phyloP scores from a whole-genome alignment of 129 eudicot species.

The Tagetes patula region DNA sequence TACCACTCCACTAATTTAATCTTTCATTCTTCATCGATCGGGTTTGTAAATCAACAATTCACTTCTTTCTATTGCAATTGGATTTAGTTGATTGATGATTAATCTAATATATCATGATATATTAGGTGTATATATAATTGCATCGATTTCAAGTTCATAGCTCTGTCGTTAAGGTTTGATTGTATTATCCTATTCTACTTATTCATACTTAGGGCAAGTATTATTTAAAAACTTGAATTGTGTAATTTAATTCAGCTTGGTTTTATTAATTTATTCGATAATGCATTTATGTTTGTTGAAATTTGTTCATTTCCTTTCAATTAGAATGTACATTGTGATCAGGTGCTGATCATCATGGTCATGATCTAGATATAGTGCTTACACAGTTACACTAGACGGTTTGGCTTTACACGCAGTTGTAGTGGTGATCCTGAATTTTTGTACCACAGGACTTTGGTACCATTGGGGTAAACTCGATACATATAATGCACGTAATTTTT shows the following conservation, averaged over 20 bases:
- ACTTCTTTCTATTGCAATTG: background rate
- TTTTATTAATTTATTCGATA: background rate
- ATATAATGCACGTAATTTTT: too few relatives aligned
- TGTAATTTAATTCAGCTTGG: background rate
- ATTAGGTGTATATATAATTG: background rate
- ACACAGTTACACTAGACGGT: background rate
- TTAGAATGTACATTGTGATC: background rate
- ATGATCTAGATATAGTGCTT: background rate
- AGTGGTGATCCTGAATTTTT: too few relatives aligned
- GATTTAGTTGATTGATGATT: conserved; percentile 4
- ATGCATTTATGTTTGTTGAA: background rate
- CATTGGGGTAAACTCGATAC: too few relatives aligned
- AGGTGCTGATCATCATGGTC: background rate
- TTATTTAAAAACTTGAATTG: background rate
- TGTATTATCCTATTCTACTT: background rate
- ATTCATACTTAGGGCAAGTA: background rate
- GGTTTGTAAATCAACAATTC: too few relatives aligned
- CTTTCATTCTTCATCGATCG: background rate
- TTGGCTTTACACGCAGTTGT: background rate
- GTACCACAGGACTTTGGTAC: too few relatives aligned
- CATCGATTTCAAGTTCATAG: background rate
- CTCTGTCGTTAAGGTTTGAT: background rate
- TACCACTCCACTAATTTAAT: background rate
- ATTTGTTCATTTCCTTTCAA: background rate
- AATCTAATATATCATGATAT: background rate